Evolutionary conservation across 228 moss, liverwort and hornwort species (phyloP).

Genomic region (Sphagnum fallax): DNA sequence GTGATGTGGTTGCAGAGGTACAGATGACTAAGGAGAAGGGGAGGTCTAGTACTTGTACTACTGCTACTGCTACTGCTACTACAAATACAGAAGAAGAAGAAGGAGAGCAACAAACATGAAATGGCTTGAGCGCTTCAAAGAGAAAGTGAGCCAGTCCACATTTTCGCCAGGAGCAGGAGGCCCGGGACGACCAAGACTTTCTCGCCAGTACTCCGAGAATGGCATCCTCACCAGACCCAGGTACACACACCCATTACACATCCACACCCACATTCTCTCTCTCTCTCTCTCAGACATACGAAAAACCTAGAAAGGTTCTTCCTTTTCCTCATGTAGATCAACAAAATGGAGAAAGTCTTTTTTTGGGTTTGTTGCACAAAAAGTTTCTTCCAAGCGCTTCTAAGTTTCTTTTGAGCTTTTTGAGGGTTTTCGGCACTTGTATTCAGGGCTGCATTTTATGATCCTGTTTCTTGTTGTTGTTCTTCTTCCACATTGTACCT

Average conservation of each 20-base stretch:
- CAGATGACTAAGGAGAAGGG: too few species aligned
- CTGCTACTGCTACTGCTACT: too few species aligned
- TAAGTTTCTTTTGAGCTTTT: too few species aligned
- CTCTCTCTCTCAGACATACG: background rate
- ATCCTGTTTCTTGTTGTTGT: background rate
- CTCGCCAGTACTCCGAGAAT: constrained; percentile 53
- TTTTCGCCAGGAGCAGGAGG: constrained; percentile 56
- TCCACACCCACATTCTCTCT: too few species aligned
- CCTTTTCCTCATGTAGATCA: background rate
- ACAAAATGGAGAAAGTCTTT: too few species aligned
- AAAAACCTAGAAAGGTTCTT: background rate
- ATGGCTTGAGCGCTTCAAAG: constrained; percentile 98
- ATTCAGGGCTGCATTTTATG: too few species aligned
- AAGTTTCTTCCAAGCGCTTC: too few species aligned
- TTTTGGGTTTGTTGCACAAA: too few species aligned
- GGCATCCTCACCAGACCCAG: constrained; percentile 41
- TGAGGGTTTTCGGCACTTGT: too few species aligned
- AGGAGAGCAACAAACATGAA: constrained; percentile 65
- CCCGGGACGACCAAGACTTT: constrained; percentile 38
- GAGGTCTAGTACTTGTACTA: too few species aligned
- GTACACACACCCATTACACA: constrained; percentile 7
- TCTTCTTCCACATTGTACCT: background rate
- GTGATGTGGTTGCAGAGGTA: too few species aligned
- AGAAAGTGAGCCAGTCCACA: constrained; percentile 74
- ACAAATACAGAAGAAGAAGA: too few species aligned